Conservation (phyloP, 495 filamentous ascomycete genomes). For the Parachaetomium inaequale region DNA sequence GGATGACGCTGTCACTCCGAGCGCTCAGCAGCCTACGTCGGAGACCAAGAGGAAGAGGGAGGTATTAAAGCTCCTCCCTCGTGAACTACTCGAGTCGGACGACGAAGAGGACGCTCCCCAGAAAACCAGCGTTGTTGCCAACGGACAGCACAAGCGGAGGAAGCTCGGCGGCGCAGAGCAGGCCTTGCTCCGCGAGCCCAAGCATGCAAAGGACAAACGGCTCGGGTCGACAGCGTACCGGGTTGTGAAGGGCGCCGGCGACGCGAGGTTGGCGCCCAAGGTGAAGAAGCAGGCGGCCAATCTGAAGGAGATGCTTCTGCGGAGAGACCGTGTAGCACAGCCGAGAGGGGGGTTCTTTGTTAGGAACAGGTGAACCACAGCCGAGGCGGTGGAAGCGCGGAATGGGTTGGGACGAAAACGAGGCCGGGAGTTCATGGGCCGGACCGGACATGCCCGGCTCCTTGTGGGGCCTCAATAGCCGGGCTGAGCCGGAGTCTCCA, state of each 20-base stretch:
- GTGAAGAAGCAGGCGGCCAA: conserved; percentile 30
- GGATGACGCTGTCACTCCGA: conserved; percentile 22
- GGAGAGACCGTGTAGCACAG: conserved; percentile 30
- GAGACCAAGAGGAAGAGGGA: conserved; percentile 29
- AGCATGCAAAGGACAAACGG: conserved; percentile 34
- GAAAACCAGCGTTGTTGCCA: conserved; percentile 17
- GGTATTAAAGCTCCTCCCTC: conserved; percentile 41
- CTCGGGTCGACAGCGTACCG: conserved; percentile 44
- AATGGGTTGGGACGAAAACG: no score
- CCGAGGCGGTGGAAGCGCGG: neutral
- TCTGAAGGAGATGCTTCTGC: conserved; percentile 38
- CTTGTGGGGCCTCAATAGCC: conserved; percentile 11
- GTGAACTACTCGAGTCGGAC: conserved; percentile 47
- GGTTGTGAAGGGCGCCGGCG: conserved; percentile 32
- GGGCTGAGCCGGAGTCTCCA: conserved; percentile 13
- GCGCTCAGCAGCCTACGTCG: conserved; percentile 11
- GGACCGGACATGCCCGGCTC: conserved; percentile 15
- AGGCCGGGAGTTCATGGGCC: neutral
- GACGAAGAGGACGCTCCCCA: conserved; percentile 34
- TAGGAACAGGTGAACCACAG: conserved; percentile 26
- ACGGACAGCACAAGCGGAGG: conserved; percentile 34
- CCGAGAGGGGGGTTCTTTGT: conserved; percentile 41
- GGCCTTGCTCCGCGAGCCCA: conserved; percentile 27
- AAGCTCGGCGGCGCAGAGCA: conserved; percentile 32
- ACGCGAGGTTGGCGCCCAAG: conserved; percentile 40